Evolutionary conservation across 257 asterid species (phyloP).

Genomic region (Perilla frutescens): DNA sequence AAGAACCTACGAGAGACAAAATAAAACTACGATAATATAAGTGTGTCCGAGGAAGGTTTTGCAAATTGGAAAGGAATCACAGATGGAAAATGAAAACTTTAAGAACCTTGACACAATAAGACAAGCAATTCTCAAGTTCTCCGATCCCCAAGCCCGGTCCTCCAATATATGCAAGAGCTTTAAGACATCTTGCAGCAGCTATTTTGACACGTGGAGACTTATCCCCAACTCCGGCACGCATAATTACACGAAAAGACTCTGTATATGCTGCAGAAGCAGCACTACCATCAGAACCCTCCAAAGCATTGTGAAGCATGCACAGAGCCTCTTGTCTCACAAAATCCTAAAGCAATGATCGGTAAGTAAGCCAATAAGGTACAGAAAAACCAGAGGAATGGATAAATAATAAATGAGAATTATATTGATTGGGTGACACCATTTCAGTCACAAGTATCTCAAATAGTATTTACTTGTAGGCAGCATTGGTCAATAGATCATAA

Average conservation of each 20-base stretch:
- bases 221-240: conserved; percentile 80
- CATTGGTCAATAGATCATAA: conserved; percentile 14
- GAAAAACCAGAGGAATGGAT: conserved; percentile 19
- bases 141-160: conserved; percentile 93
- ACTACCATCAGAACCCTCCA: conserved; percentile 93
- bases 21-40: conserved; percentile 23
- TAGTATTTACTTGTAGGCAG: conserved; percentile 24
- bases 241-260: conserved; percentile 90
- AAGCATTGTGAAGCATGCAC: conserved; percentile 95
- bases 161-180: conserved; percentile 89
- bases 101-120: conserved; percentile 89
- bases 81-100: conserved; percentile 16
- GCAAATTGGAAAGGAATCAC: conserved; percentile 20
- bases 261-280: conserved; percentile 77
- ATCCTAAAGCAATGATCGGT: conserved; percentile 59
- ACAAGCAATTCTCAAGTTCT: conserved; percentile 81
- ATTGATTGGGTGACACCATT: not conserved
- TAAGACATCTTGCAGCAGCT: conserved; percentile 97
- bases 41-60: conserved; percentile 19
- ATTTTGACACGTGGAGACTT: conserved; percentile 84
- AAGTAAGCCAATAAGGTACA: conserved; percentile 33
- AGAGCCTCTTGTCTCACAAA: conserved; percentile 96
- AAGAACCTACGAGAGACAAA: conserved; percentile 63
- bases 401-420: conserved; percentile 2
- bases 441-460: conserved; percentile 28